phyloP scores from a whole-genome alignment of 371 early-diverging fungal species.

The Rhizomucor miehei region DNA sequence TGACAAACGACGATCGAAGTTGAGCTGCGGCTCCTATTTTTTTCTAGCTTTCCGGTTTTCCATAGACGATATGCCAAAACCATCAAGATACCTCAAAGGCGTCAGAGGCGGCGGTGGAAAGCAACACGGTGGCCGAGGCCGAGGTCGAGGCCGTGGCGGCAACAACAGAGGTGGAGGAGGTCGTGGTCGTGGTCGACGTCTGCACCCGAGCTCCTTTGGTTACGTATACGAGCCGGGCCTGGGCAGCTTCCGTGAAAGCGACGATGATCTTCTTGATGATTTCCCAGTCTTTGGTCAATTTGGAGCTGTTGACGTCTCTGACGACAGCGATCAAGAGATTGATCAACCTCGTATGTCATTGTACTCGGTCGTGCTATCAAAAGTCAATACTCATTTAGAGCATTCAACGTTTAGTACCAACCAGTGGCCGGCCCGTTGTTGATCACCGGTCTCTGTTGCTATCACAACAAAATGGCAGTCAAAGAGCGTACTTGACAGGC shows the following conservation, averaged over 20 bases:
- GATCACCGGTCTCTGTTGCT: too few relatives aligned
- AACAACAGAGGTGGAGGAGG: too few relatives aligned
- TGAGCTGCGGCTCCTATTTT: too few relatives aligned
- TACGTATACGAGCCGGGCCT: constrained; percentile 12
- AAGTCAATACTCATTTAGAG: not conserved
- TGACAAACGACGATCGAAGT: too few relatives aligned
- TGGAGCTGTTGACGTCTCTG: constrained; percentile 10
- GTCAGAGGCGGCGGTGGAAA: too few relatives aligned
- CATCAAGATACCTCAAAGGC: too few relatives aligned
- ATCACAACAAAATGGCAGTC: too few relatives aligned
- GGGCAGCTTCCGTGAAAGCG: not conserved
- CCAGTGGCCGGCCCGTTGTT: too few relatives aligned
- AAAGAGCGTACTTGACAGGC: too few relatives aligned
- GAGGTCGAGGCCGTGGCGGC: constrained; percentile 5
- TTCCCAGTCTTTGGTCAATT: constrained; percentile 18
- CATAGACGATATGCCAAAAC: too few relatives aligned
- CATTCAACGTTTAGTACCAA: too few relatives aligned
- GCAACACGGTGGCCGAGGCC: constrained; percentile 1
- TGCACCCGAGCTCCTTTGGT: constrained; percentile 5
- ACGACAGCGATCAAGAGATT: constrained; percentile 1
- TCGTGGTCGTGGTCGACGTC: constrained; percentile 12
- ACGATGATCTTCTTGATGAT: constrained; percentile 14
- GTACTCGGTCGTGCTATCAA: not conserved
- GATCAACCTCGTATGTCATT: not conserved
- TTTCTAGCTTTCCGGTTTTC: too few relatives aligned